Base-by-base conservation (phyloP, 345 rosid genomes). In the Pseudoturritis turrita region DNA sequence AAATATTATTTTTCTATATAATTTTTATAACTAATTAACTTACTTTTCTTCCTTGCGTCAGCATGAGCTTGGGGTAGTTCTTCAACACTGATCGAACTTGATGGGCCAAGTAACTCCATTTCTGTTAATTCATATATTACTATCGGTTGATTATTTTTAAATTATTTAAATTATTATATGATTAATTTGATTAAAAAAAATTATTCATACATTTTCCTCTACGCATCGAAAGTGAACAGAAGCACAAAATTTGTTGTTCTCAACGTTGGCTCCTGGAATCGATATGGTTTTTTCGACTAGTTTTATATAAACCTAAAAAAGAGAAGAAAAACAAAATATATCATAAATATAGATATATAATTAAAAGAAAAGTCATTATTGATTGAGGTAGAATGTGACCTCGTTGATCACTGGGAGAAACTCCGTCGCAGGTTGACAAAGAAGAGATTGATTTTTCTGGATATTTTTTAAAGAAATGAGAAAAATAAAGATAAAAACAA, bases 221-320 rank as follows among this genome's bases (percentile, higher is more conserved):
- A 95, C 99, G 25, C 96, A 77, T 7, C 99, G 84, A 62, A 84
- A 95, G 73, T 95, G 99, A 21, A 95, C 96, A 60, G 97, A 87
- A n/a, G 88, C 73, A 62, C 99, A 95, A 31, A 91, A 95, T 74
- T 95, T 95, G 86, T 91, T 91, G 72, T 86, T 85, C 69, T 95
- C 99, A 4, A 95, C 93, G 39, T 52, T 81, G 1, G 88, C 93
- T 70, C 99, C 96, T 0, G 83, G 80, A 41, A 83, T 83, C 4
- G 82, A 72, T 62, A 80, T 87, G 11, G 87, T 89, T 75, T 83
- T 85, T 77, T 89, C 88, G 10, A 79, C 66, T 78, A 88, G 67
- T 26, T 77, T 33, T 31, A 59, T 63, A 70, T 74, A 79, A 19
- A 84, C 88, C 69, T 71, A 28, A 22, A 68, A 36, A 14, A 14